These are phyloP conservation scores for Agrostemma githago DNA, from an alignment of 148 eudicot species.

Conservation along the genomic window DNA sequence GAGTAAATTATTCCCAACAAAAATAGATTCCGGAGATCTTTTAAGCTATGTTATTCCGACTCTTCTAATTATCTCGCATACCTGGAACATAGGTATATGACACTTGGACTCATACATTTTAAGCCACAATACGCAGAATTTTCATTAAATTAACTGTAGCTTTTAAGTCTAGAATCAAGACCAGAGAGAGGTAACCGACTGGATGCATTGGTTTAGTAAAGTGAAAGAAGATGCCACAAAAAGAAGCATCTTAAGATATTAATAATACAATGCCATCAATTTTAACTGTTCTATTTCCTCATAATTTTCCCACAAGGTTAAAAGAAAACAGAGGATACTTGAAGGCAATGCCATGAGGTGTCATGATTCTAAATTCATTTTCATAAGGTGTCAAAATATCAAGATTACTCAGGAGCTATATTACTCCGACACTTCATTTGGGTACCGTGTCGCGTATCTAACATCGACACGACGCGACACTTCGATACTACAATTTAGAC, in stretches of 20 bases:
- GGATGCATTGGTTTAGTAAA: slow-evolving; percentile 1
- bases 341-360: not conserved
- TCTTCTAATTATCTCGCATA: too few relatives aligned
- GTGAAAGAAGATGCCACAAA: slow-evolving; percentile 7
- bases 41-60: too few relatives aligned
- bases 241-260: slow-evolving; percentile 7
- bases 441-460: too few relatives aligned
- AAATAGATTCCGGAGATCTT: slow-evolving; percentile 1
- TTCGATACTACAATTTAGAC: too few relatives aligned
- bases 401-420: slow-evolving; percentile 14
- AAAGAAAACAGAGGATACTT: not conserved
- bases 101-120: too few relatives aligned
- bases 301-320: not conserved
- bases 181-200: slow-evolving; percentile 17
- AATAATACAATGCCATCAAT: slow-evolving; percentile 17
- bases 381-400: slow-evolving; percentile 1
- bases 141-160: not conserved
- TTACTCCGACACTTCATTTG: too few relatives aligned
- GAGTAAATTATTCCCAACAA: not conserved
- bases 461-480: too few relatives aligned
- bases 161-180: not conserved
- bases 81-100: too few relatives aligned
- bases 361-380: not conserved
- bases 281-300: not conserved
- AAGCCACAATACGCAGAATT: too few relatives aligned